Conservation (phyloP, 371 early-diverging fungal species). For the Saksenaea vasiformis region DNA sequence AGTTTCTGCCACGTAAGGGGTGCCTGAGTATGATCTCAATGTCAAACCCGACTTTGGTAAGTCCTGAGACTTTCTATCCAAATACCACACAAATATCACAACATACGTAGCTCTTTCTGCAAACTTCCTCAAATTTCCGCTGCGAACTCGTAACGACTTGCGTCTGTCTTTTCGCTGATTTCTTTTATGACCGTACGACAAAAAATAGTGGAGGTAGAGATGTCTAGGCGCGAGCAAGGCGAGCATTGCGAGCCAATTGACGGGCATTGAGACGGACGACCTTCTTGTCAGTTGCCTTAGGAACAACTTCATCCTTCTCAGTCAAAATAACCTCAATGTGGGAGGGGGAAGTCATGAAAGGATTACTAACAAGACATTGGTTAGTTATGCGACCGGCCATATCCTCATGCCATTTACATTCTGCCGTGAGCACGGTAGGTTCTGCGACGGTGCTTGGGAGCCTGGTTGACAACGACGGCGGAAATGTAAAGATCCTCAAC, state of each 20-base stretch:
- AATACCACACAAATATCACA: no score
- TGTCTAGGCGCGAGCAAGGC: slow-evolving; percentile 36
- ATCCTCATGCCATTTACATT: slow-evolving; percentile 43
- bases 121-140: no score
- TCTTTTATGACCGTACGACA: background rate
- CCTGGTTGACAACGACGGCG: slow-evolving; percentile 98
- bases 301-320: slow-evolving; percentile 80
- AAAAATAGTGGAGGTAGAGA: slow-evolving; percentile 2
- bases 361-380: slow-evolving; percentile 40
- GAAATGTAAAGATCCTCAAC: slow-evolving; percentile 84
- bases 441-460: slow-evolving; percentile 97
- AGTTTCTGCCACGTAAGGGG: no score
- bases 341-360: slow-evolving; percentile 96
- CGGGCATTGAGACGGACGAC: slow-evolving; percentile 50
- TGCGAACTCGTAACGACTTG: no score
- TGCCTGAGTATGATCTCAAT: no score
- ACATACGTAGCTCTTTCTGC: no score
- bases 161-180: background rate
- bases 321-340: slow-evolving; percentile 94
- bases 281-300: slow-evolving; percentile 64
- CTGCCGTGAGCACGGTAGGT: slow-evolving; percentile 99
- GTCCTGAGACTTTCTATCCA: no score
- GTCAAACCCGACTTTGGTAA: no score
- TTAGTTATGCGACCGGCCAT: background rate
- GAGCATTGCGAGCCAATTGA: slow-evolving; percentile 56